Evolutionary conservation across 495 filamentous ascomycete genomes (phyloP).

Genomic region (Schizothecium vesticola): DNA sequence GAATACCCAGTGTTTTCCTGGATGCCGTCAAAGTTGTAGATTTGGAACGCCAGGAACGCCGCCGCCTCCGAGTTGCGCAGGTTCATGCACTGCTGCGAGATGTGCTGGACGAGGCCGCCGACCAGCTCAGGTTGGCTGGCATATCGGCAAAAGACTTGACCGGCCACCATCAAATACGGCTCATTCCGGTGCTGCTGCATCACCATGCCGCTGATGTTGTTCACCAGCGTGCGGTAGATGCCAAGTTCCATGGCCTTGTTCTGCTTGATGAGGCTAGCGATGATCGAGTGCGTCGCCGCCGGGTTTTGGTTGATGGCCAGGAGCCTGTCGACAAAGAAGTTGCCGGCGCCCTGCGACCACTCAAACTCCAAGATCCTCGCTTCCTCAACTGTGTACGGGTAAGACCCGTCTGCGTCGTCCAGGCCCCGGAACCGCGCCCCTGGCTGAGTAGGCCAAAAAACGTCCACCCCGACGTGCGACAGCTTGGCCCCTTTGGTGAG

Average conservation of each 20-base stretch:
- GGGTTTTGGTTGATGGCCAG: constrained; percentile 45
- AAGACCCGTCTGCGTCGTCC: constrained; percentile 17
- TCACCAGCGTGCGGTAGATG: constrained; percentile 29
- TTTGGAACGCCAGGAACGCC: constrained; percentile 40
- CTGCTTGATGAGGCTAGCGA: constrained; percentile 37
- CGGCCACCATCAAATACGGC: constrained; percentile 35
- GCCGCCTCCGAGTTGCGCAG: constrained; percentile 38
- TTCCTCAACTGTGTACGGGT: constrained; percentile 37
- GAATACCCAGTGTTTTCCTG: constrained; percentile 19
- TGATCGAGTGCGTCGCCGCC: constrained; percentile 37
- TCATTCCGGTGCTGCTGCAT: constrained; percentile 22
- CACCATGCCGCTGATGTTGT: constrained; percentile 31
- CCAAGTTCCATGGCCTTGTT: constrained; percentile 29
- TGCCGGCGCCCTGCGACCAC: constrained; percentile 33
- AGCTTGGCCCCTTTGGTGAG: constrained; percentile 43
- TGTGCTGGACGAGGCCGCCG: constrained; percentile 29
- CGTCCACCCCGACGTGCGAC: neutral
- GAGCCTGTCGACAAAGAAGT: constrained; percentile 48
- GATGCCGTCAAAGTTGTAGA: constrained; percentile 27
- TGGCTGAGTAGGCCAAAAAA: neutral
- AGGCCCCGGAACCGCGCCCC: constrained; percentile 22
- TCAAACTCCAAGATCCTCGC: constrained; percentile 37
- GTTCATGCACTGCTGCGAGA: constrained; percentile 32
- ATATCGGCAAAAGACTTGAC: constrained; percentile 30
- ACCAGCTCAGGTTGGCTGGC: constrained; percentile 24